A percentile compares a stretch with the other conserved stretches of the same genome.
These are phyloP conservation scores for Tubosaeta sp. DNA, from an alignment of 768 basidiomycete species.

Conservation along the genomic window DNA sequence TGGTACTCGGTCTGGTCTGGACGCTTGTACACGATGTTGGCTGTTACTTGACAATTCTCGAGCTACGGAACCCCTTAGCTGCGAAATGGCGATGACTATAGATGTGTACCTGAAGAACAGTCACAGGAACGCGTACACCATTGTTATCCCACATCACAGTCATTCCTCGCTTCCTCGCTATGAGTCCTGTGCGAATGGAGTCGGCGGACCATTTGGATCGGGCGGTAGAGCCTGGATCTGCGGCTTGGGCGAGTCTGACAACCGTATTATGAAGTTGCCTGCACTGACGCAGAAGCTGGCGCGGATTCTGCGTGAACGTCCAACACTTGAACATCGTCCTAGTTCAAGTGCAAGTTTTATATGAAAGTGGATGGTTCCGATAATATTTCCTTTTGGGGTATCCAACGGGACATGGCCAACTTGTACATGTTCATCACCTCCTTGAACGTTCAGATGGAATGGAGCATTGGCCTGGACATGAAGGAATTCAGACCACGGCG, in stretches of 20 bases:
- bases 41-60: slow-evolving; percentile 87
- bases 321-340: slow-evolving; percentile 49
- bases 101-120: slow-evolving; percentile 82
- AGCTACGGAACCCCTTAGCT: slow-evolving; percentile 42
- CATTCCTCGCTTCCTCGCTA: slow-evolving; percentile 97
- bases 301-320: slow-evolving; percentile 39
- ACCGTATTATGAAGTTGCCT: slow-evolving; percentile 46
- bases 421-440: no score
- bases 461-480: slow-evolving; percentile 67
- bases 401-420: no score
- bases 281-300: slow-evolving; percentile 28
- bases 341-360: slow-evolving; percentile 7
- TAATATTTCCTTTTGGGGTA: slow-evolving; percentile 20
- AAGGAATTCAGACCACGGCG: slow-evolving; percentile 21
- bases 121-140: slow-evolving; percentile 85
- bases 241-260: slow-evolving; percentile 27
- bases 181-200: slow-evolving; percentile 85
- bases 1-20: slow-evolving; percentile 73
- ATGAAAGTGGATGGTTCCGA: slow-evolving; percentile 16
- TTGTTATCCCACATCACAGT: slow-evolving; percentile 88
- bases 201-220: slow-evolving; percentile 75
- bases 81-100: slow-evolving; percentile 5
- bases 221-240: slow-evolving; percentile 14
- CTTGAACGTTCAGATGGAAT: slow-evolving; percentile 54
- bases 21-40: slow-evolving; percentile 63